Conservation (phyloP, 1,284 basidiomycete genomes). For the Lentinula novae-zelandiae region DNA sequence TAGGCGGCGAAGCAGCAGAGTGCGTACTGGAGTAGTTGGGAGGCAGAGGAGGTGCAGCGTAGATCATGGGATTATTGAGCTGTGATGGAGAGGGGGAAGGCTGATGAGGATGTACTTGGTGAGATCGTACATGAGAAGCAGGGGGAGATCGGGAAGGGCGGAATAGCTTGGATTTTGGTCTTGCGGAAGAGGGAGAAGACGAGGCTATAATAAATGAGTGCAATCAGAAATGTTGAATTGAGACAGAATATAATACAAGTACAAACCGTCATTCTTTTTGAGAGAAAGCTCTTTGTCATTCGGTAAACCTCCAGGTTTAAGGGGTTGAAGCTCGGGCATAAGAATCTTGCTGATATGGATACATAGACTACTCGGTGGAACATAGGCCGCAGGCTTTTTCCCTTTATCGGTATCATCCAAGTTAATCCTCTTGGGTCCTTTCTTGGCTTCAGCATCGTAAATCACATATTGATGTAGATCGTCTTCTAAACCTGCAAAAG, state of each 20-base stretch:
- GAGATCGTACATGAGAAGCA: slow-evolving; percentile 18
- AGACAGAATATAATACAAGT: not conserved
- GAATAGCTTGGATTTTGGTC: slow-evolving; percentile 5
- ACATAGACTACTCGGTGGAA: slow-evolving; percentile 60
- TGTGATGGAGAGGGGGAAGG: slow-evolving; percentile 43
- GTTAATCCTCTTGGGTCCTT: slow-evolving; percentile 65
- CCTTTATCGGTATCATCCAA: slow-evolving; percentile 47
- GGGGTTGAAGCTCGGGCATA: slow-evolving; percentile 74
- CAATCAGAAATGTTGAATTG: not conserved
- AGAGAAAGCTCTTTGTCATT: slow-evolving; percentile 20
- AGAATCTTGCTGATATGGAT: slow-evolving; percentile 80
- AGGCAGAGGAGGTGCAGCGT: slow-evolving; percentile 31
- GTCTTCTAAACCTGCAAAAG: slow-evolving; percentile 46
- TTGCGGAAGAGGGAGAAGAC: slow-evolving; percentile 1
- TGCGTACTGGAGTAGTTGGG: not conserved
- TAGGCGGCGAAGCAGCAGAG: not conserved
- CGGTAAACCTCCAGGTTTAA: slow-evolving; percentile 21
- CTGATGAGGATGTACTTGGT: slow-evolving; percentile 31
- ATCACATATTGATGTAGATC: slow-evolving; percentile 78
- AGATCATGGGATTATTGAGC: slow-evolving; percentile 39
- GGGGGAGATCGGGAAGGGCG: slow-evolving; percentile 13
- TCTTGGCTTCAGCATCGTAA: slow-evolving; percentile 53
- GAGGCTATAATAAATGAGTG: not conserved
- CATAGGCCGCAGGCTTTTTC: slow-evolving; percentile 45
- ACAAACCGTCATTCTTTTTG: slow-evolving; percentile 21